A percentile compares a stretch with the other conserved stretches of the same genome.
Evolutionary conservation across 306 rosid species (phyloP).

Genomic region (Dalbergia oliveri): DNA sequence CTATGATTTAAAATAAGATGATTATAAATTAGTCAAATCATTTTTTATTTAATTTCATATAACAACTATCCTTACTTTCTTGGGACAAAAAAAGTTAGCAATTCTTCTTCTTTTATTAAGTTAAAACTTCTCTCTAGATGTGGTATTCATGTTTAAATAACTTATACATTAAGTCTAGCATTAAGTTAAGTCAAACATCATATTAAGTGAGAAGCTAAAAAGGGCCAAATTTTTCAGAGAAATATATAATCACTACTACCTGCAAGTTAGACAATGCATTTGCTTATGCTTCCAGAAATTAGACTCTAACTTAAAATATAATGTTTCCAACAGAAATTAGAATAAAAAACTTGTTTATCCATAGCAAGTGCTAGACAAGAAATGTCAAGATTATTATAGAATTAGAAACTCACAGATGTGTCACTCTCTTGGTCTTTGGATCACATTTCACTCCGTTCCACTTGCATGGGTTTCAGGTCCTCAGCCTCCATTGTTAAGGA

Average conservation of each 20-base stretch:
- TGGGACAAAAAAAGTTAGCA: no score
- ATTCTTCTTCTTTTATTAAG: no score
- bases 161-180: constrained; percentile 24
- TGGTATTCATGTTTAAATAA: no score
- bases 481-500: constrained; percentile 92
- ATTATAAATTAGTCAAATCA: no score
- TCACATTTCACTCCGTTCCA: constrained; percentile 97
- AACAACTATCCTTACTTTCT: no score
- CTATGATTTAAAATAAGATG: no score
- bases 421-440: constrained; percentile 84
- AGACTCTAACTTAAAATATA: constrained; percentile 38
- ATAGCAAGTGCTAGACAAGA: constrained; percentile 41
- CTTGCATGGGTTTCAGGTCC: constrained; percentile 88
- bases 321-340: constrained; percentile 34
- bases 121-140: no score
- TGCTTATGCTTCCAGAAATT: constrained; percentile 25
- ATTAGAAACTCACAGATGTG: constrained; percentile 70
- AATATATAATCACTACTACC: constrained; percentile 37
- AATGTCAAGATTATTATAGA: constrained; percentile 26
- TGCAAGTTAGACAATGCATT: constrained; percentile 16
- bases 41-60: no score
- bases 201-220: constrained; percentile 29
- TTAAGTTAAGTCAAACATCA: constrained; percentile 14
- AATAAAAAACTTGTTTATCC: constrained; percentile 3
- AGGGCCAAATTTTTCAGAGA: constrained; percentile 7